Conservation (phyloP, 2,329 filamentous ascomycete genomes). For the Monosporascus sp. region DNA sequence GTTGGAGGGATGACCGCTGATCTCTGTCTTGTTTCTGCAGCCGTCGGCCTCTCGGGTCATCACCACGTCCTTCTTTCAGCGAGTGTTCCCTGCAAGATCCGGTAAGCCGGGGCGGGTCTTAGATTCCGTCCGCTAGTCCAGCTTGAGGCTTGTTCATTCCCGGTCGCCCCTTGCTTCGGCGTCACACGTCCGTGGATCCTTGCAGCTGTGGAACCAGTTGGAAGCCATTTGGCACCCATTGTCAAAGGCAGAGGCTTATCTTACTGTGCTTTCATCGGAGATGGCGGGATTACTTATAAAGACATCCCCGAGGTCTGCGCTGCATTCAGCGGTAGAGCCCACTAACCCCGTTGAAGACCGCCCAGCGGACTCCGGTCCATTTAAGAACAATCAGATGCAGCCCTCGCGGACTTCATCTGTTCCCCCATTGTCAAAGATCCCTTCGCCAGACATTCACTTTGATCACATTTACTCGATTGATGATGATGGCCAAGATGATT, state of each 20-base stretch:
- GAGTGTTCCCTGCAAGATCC: not conserved
- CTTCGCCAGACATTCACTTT: not conserved
- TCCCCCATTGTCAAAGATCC: not conserved
- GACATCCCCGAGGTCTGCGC: not conserved
- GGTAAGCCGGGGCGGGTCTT: not conserved
- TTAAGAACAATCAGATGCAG: conserved; percentile 1
- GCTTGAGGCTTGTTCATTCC: not conserved
- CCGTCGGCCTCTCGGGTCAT: not conserved
- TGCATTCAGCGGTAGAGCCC: not conserved
- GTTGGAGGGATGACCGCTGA: not conserved
- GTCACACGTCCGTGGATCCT: not conserved
- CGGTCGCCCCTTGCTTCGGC: not conserved
- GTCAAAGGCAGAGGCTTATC: no score
- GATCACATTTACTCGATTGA: not conserved
- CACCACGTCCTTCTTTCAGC: not conserved
- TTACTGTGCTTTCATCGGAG: not conserved
- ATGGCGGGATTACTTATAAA: not conserved
- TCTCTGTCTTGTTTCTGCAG: not conserved
- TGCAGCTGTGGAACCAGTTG: not conserved
- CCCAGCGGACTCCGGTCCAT: not conserved
- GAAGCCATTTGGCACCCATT: not conserved
- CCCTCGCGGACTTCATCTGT: not conserved
- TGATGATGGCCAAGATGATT: not conserved
- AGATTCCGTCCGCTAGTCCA: not conserved
- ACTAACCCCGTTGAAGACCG: not conserved